Evolutionary conservation across 2,329 filamentous ascomycete species (phyloP).

Genomic region (Fusarium bulbicola): DNA sequence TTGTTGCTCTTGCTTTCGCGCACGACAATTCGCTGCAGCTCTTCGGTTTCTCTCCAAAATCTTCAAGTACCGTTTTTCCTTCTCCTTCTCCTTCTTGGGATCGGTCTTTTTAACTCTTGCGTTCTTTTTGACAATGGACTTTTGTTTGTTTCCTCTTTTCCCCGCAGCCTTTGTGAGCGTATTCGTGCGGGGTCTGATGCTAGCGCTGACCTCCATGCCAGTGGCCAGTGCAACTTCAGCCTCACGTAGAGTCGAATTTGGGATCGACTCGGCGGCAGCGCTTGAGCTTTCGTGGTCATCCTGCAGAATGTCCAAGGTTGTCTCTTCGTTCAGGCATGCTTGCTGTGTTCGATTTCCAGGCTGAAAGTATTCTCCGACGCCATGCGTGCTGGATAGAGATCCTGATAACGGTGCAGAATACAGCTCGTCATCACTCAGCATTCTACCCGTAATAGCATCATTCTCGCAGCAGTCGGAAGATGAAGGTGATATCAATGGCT

Average conservation of each 20-base stretch:
- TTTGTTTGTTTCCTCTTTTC: neutral
- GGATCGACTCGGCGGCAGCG: neutral
- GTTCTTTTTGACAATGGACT: neutral
- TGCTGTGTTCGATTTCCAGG: neutral
- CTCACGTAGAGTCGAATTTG: neutral
- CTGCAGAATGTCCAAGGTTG: neutral
- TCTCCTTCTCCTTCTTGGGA: too few species aligned
- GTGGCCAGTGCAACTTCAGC: neutral
- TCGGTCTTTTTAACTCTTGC: neutral
- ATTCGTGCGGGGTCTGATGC: neutral
- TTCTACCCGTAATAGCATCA: neutral
- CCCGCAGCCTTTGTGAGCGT: neutral
- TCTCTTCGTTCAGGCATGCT: neutral
- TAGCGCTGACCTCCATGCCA: neutral
- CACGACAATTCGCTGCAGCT: neutral
- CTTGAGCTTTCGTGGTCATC: neutral
- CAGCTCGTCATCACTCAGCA: neutral
- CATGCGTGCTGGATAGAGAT: neutral
- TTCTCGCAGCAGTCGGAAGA: neutral
- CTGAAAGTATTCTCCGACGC: neutral
- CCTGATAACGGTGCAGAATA: too few species aligned
- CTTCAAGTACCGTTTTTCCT: neutral
- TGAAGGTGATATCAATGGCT: neutral
- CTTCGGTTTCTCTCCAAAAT: neutral
- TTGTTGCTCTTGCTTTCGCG: neutral